Evolutionary conservation across 768 basidiomycete genomes (phyloP).

Genomic region (Leccinellum rugosiceps): DNA sequence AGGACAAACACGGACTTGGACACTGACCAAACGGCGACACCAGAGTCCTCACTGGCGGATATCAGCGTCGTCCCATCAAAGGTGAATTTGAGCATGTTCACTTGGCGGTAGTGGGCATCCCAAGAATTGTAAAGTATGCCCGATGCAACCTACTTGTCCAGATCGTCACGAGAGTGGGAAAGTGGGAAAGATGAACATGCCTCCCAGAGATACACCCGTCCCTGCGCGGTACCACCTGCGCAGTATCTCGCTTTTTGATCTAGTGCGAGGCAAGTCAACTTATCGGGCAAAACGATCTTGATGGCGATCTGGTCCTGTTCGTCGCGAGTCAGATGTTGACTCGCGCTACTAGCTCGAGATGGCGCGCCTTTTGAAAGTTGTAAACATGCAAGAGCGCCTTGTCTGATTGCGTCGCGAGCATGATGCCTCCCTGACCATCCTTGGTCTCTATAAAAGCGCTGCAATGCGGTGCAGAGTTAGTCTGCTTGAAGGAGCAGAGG

Average conservation of each 20-base stretch:
- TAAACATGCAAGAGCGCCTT: conserved; percentile 90
- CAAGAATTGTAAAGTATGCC: conserved; percentile 89
- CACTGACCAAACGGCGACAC: conserved; percentile 85
- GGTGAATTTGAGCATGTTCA: conserved; percentile 81
- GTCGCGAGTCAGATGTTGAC: background rate
- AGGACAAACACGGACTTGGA: conserved; percentile 59
- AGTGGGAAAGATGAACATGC: conserved; percentile 42
- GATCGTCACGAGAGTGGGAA: conserved; percentile 19
- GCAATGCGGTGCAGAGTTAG: conserved; percentile 59
- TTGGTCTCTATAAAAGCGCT: conserved; percentile 66
- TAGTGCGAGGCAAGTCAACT: conserved; percentile 73
- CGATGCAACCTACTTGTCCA: conserved; percentile 65
- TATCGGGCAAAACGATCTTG: conserved; percentile 89
- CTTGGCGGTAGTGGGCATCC: conserved; percentile 93
- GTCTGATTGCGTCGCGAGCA: conserved; percentile 82
- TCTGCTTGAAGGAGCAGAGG: conserved; percentile 88
- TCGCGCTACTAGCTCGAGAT: background rate
- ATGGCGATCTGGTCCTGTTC: conserved; percentile 82
- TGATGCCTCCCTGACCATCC: conserved; percentile 75
- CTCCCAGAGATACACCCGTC: conserved; percentile 96
- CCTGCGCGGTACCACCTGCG: conserved; percentile 84
- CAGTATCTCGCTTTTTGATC: conserved; percentile 74
- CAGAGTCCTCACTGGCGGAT: conserved; percentile 89
- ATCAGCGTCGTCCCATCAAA: conserved; percentile 76
- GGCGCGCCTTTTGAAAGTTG: conserved; percentile 86